Evolutionary conservation across 2,329 filamentous ascomycete genomes (phyloP), one percentile per base, ranked within the genome.

Genomic region (Epicoccum sorghinum): DNA sequence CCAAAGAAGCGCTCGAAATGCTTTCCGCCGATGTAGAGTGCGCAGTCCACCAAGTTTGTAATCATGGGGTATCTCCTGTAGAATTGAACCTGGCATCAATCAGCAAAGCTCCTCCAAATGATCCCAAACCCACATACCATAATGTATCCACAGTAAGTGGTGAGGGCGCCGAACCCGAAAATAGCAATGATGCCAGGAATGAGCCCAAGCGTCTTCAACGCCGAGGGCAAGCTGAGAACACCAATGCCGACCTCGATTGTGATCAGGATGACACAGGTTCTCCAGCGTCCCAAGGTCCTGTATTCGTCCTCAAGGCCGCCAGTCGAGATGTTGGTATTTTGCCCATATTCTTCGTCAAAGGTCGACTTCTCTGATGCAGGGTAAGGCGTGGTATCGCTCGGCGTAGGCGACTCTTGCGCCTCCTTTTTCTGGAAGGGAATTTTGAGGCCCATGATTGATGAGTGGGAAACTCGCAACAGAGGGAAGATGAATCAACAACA

Each of bases 231-330:
- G 49, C 62, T 66, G 36, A 69, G 61, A 46, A 69, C 62, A 39
- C 67, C 67, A 22, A 69, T 69, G 46, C 67, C 67, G 8, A 69
- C 65, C 57, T 69, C 67, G 22, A 69, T 69, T 30, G 67, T 69
- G 51, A 69, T 68, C 13, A 69, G 55, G 36, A 69, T 67, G 12
- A 69, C 64, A 46, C 65, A 67, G 3, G 67, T 65, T 47, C 65
- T 55, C 67, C 67, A 69, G 55, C 67, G 55, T 2, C 67, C 67
- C 33, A 69, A 38, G 1, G 65, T 68, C 29, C 60, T 58, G 57
- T 69, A 69, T 32, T 58, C 59, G 1, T 54, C 43, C 10, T 46
- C 42, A 24, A 32, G 60, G 64, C 60, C 65, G 66, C 3, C 65
- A 1, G 62, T 66, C 30, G 62, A 60, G 22, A 69, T 62, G 4